Conservation (phyloP, 2,329 filamentous ascomycete genomes). For the Colletotrichum plurivorum region DNA sequence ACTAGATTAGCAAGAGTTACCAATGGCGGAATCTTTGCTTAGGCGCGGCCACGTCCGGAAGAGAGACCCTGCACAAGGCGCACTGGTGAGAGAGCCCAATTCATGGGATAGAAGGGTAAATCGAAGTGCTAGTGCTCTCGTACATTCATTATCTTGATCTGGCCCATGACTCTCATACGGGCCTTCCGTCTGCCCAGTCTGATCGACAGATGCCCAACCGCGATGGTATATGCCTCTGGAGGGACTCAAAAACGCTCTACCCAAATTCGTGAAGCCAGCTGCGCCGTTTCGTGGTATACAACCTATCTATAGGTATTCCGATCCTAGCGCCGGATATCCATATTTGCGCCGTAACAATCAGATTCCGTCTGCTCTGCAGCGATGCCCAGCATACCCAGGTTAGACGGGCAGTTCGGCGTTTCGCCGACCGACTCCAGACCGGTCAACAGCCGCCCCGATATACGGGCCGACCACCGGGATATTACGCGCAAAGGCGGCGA, state of each 20-base stretch:
- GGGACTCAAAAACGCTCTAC: conserved; percentile 19
- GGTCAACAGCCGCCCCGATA: conserved; percentile 81
- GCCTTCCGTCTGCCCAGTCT: neutral
- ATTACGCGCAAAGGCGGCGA: conserved; percentile 87
- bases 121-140: conserved; percentile 12
- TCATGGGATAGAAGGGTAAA: neutral
- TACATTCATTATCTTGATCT: conserved; percentile 29
- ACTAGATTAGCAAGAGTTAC: conserved; percentile 41
- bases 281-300: conserved; percentile 42
- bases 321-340: conserved; percentile 34
- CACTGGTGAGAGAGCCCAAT: neutral
- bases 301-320: conserved; percentile 24
- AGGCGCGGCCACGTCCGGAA: conserved; percentile 23
- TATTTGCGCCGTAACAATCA: conserved; percentile 7
- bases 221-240: conserved; percentile 26
- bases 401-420: conserved; percentile 85
- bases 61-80: conserved; percentile 9
- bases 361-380: neutral
- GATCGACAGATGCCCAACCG: neutral
- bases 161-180: neutral
- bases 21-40: conserved; percentile 39
- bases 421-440: conserved; percentile 76
- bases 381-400: conserved; percentile 43
- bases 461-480: conserved; percentile 90
- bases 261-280: conserved; percentile 6